Evolutionary conservation across 345 rosid species (phyloP).

Genomic region (Odontarrhena argentea): DNA sequence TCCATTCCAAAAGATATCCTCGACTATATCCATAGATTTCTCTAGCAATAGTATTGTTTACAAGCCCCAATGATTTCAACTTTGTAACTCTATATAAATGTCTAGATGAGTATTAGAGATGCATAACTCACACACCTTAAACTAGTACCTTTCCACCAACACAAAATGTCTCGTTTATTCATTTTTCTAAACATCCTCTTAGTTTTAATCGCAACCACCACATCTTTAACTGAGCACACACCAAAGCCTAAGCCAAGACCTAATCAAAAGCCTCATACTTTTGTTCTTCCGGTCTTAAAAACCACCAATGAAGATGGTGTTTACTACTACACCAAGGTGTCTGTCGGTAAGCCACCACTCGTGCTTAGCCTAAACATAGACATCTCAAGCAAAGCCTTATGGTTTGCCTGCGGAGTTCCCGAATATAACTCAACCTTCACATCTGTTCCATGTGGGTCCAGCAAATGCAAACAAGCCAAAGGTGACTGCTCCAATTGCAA

Average conservation of each 20-base stretch:
- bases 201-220: not conserved
- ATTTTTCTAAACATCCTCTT: not conserved
- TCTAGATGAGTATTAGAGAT: no score
- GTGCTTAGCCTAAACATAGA: slow-evolving; percentile 49
- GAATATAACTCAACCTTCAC: slow-evolving; percentile 43
- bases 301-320: not conserved
- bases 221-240: not conserved
- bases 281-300: not conserved
- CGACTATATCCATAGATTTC: no score
- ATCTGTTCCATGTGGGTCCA: slow-evolving; percentile 37
- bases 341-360: not conserved
- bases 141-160: not conserved
- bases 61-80: no score
- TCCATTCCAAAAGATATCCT: no score
- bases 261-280: not conserved
- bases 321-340: not conserved
- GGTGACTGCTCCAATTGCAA: not conserved
- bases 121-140: no score
- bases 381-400: slow-evolving; percentile 4
- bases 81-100: no score
- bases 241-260: not conserved
- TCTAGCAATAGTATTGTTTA: no score
- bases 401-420: slow-evolving; percentile 47
- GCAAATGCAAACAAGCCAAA: slow-evolving; percentile 26
- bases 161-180: not conserved